A percentile compares a stretch with the other conserved stretches of the same genome.
Conservation (phyloP, 2,329 filamentous ascomycete species). For the Ophiosphaerella korrae region DNA sequence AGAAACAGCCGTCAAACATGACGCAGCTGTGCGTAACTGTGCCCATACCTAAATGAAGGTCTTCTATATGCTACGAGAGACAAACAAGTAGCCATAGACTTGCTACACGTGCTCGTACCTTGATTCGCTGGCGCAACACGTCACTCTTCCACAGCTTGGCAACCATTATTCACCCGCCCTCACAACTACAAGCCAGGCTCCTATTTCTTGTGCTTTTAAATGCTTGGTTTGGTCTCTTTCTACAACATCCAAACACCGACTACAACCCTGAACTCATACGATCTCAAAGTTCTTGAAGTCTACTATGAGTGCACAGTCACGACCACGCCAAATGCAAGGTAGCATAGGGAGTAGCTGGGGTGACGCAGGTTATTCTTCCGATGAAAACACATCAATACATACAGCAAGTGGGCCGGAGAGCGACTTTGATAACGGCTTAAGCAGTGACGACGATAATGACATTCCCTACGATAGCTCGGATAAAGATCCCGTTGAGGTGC, state of each 20-base stretch:
- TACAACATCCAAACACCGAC: constrained; percentile 1
- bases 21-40: background rate
- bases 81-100: no score
- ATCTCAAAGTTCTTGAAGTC: background rate
- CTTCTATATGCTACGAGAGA: background rate
- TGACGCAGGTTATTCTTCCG: constrained; percentile 35
- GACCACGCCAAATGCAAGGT: constrained; percentile 22
- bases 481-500: constrained; percentile 21
- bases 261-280: background rate
- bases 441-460: no score
- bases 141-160: constrained; percentile 29
- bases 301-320: constrained; percentile 25
- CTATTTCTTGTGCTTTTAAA: background rate
- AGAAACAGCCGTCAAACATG: background rate
- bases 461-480: constrained; percentile 20
- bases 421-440: constrained; percentile 21
- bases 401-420: constrained; percentile 31
- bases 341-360: constrained; percentile 45
- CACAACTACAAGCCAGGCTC: constrained; percentile 10
- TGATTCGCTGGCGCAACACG: constrained; percentile 37
- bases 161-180: constrained; percentile 25
- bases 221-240: background rate
- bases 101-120: constrained; percentile 5
- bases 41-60: background rate
- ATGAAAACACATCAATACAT: constrained; percentile 31